Evolutionary conservation across 2,329 filamentous ascomycete genomes (phyloP), one percentile per base, ranked within the genome.

Genomic region (Atkinsonella texensis): DNA sequence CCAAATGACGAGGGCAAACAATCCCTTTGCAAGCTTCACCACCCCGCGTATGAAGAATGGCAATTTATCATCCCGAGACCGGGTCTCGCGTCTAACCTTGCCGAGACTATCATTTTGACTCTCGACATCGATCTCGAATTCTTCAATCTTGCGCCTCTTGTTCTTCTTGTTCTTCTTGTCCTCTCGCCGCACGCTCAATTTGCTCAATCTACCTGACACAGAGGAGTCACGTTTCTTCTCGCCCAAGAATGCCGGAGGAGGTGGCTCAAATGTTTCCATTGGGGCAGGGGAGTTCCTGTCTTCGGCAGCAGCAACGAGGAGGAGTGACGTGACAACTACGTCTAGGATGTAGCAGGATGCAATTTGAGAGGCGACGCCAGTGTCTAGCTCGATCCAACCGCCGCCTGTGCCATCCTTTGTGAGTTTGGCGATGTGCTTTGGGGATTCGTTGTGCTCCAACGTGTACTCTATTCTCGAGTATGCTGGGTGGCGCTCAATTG

Each of bases 381-480:
- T 83, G 65, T 81, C 80, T 8, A 84, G 62, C 66, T 84, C 80
- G 43, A 84, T 63, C 67, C 72, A 81, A 15, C 81, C 81, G 6
- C 67, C 69, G 15, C 81, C 80, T 0, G 77, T 75, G 44, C 75
- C 78, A 62, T 83, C 79, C 48, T 78, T 74, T 15, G 78, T 80
- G 32, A 84, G 69, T 52, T 78, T 75, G 28, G 78, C 80, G 3
- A 84, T 68, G 57, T 81, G 80, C 49, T 74, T 71, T 4, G 80
- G 79, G 50, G 75, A 74, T 64, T 84, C 79, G 55, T 80, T 70
- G 59, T 84, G 81, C 67, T 84, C 81, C 12, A 84, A 76, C 13
- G 76, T 78, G 62, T 84, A 84, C 65, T 83, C 80, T 9, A 76
- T 75, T 4, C 79, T 73, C 48, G 74, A 77, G 75, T 77, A 83